Conservation (phyloP, 2,329 filamentous ascomycete species). For the Colletotrichum viniferum region DNA sequence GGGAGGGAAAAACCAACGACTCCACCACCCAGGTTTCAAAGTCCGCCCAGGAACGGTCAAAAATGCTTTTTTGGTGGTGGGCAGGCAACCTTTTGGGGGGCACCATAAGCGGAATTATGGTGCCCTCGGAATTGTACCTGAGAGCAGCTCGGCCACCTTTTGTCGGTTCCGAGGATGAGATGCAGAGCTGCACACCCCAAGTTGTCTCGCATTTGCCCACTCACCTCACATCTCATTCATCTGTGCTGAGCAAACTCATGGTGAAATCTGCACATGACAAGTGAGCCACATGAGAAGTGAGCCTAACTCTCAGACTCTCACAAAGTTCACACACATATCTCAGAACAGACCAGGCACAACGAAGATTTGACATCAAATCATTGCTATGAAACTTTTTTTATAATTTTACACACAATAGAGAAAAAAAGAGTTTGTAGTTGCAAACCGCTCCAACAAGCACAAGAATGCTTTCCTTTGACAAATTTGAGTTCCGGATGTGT, state of each 20-base stretch:
- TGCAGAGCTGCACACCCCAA: not conserved
- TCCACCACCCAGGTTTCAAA: conserved; percentile 12
- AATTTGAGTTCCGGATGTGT: not conserved
- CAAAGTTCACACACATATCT: not conserved
- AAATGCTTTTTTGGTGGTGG: not conserved
- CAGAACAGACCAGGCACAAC: not conserved
- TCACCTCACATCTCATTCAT: not conserved
- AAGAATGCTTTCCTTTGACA: not conserved
- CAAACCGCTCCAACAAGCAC: not conserved
- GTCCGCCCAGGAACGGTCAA: not conserved
- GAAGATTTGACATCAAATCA: not conserved
- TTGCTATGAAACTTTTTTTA: not conserved
- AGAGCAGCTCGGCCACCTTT: not conserved
- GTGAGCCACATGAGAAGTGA: not conserved
- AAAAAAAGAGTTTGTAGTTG: not conserved
- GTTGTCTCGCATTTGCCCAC: not conserved
- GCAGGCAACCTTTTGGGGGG: not conserved
- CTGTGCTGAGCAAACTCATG: not conserved
- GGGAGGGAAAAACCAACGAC: not conserved
- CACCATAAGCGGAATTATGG: not conserved
- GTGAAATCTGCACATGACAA: not conserved
- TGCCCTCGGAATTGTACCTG: not conserved
- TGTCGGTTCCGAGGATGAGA: not conserved
- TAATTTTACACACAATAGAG: conserved; percentile 6
- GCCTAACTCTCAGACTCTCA: not conserved